phyloP scores from a whole-genome alignment of 169 alveolate genomes.

The Babesia ovis region DNA sequence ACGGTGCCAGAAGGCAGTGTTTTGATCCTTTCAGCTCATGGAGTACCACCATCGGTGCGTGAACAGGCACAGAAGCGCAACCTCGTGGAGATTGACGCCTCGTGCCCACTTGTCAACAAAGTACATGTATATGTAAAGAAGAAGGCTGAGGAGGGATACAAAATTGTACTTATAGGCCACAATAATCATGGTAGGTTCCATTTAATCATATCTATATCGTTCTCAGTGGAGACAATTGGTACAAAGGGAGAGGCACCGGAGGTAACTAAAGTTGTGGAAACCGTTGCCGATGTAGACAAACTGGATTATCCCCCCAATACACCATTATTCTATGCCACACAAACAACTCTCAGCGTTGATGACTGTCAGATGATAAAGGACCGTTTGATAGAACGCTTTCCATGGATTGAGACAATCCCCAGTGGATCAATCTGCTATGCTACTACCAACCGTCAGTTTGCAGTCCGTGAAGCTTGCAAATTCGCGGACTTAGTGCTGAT shows the following conservation, averaged over 20 bases:
- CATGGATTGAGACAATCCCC: constrained; percentile 79
- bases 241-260: constrained; percentile 84
- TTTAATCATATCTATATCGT: background rate
- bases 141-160: constrained; percentile 81
- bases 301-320: constrained; percentile 57
- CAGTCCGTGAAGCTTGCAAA: constrained; percentile 69
- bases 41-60: constrained; percentile 78
- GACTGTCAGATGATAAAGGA: constrained; percentile 76
- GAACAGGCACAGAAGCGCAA: constrained; percentile 72
- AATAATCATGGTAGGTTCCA: constrained; percentile 66
- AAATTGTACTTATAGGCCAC: constrained; percentile 82
- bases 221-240: constrained; percentile 78
- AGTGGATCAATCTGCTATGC: constrained; percentile 86
- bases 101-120: constrained; percentile 84
- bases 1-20: constrained; percentile 75
- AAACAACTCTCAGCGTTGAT: constrained; percentile 81
- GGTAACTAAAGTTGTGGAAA: constrained; percentile 76
- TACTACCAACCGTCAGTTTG: constrained; percentile 81
- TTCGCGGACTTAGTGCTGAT: constrained; percentile 71
- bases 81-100: constrained; percentile 79
- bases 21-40: constrained; percentile 83
- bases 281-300: constrained; percentile 70
- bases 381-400: constrained; percentile 67
- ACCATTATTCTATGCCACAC: constrained; percentile 79
- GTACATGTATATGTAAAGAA: constrained; percentile 83